Conservation (phyloP, 306 rosid species). For the Ochetophila trinervis region DNA sequence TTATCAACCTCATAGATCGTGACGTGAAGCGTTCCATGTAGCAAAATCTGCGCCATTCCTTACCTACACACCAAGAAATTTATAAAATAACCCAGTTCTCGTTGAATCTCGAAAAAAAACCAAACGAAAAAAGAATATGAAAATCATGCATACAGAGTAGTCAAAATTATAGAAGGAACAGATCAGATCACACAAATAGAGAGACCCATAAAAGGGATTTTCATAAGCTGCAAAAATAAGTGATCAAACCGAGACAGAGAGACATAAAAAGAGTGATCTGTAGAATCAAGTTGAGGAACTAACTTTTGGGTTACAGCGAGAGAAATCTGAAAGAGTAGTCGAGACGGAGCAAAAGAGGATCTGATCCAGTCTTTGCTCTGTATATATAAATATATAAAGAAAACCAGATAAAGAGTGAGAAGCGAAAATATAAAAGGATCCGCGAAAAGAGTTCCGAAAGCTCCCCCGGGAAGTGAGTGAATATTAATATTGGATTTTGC, state of each 20-base stretch:
- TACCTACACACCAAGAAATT: conserved; percentile 44
- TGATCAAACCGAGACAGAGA: background rate
- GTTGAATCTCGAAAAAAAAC: conserved; percentile 26
- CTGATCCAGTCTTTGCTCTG: conserved; percentile 21
- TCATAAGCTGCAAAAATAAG: background rate
- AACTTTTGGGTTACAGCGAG: conserved; percentile 1
- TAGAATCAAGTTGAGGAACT: background rate
- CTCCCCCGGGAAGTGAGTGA: background rate
- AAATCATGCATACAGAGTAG: background rate
- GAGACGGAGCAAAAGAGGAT: conserved; percentile 7
- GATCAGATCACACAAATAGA: background rate
- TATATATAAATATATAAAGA: no score
- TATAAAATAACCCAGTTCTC: conserved; percentile 13
- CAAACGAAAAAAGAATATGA: background rate
- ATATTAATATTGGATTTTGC: no score
- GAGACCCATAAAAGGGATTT: background rate
- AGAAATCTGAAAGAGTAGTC: conserved; percentile 15
- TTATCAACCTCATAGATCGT: conserved; percentile 79
- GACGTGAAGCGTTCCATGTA: conserved; percentile 89
- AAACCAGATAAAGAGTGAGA: background rate
- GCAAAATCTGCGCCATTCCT: conserved; percentile 66
- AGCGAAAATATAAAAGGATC: conserved; percentile 18
- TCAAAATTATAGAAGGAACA: background rate
- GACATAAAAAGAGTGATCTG: background rate
- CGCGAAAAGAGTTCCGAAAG: background rate